phyloP scores from a whole-genome alignment of 2,329 filamentous ascomycete species.

The Colletotrichum higginsianum region DNA sequence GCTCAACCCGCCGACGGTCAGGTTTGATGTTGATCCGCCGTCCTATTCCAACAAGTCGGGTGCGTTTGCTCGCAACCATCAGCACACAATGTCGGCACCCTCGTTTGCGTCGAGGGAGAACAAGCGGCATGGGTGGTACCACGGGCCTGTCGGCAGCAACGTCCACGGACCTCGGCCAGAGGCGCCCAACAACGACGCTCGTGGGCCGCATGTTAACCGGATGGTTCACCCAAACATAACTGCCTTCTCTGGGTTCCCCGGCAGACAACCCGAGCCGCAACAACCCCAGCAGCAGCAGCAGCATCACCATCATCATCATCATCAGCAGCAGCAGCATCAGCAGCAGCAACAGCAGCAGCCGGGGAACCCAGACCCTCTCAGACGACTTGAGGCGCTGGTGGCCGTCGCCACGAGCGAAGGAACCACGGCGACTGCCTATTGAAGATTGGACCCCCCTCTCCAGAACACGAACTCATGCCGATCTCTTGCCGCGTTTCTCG shows the following conservation, averaged over 20 bases:
- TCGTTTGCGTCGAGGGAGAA: conserved; percentile 69
- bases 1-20: conserved; percentile 62
- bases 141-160: conserved; percentile 62
- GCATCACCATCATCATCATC: conserved; percentile 44
- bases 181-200: conserved; percentile 50
- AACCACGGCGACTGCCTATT: conserved; percentile 59
- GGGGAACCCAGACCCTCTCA: conserved; percentile 51
- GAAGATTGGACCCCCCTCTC: not conserved
- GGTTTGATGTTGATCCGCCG: conserved; percentile 68
- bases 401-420: conserved; percentile 62
- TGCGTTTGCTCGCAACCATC: conserved; percentile 53
- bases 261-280: conserved; percentile 49
- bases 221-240: conserved; percentile 72
- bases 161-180: conserved; percentile 41
- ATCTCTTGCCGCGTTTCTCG: not conserved
- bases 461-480: not conserved
- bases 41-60: conserved; percentile 42
- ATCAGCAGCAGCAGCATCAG: conserved; percentile 32
- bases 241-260: conserved; percentile 67
- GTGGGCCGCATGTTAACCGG: conserved; percentile 65
- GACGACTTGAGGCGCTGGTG: conserved; percentile 59
- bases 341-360: conserved; percentile 44
- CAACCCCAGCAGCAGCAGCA: conserved; percentile 38
- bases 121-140: conserved; percentile 82
- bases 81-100: conserved; percentile 74